phyloP scores from a whole-genome alignment of 306 rosid genomes.

The Sophora flavescens region DNA sequence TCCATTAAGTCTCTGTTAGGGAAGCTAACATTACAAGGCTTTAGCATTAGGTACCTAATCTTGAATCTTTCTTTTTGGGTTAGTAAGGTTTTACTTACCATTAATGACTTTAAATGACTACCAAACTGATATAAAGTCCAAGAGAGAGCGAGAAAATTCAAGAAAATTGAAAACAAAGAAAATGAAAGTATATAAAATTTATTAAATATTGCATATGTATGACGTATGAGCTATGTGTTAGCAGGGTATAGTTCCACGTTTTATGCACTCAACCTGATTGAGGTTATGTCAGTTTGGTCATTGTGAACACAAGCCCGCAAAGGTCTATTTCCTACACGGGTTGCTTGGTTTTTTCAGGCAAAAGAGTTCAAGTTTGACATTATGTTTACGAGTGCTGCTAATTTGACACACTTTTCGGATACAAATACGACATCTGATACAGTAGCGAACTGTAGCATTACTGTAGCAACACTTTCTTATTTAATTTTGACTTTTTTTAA shows the following conservation, averaged over 20 bases:
- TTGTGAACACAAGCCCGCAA: slow-evolving; percentile 39
- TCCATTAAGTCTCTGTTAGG: slow-evolving; percentile 68
- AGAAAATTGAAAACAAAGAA: slow-evolving; percentile 6
- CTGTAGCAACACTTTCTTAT: too few species aligned
- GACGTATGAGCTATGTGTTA: slow-evolving; percentile 60
- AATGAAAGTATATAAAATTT: not conserved
- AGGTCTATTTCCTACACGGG: slow-evolving; percentile 40
- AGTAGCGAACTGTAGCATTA: too few species aligned
- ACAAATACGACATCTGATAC: too few species aligned
- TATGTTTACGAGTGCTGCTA: too few species aligned
- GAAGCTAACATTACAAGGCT: slow-evolving; percentile 70
- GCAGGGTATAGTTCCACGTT: slow-evolving; percentile 7
- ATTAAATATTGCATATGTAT: slow-evolving; percentile 54
- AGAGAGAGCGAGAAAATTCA: slow-evolving; percentile 21
- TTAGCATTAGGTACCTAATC: slow-evolving; percentile 67
- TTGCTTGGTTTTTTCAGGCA: slow-evolving; percentile 46
- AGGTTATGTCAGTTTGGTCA: slow-evolving; percentile 33
- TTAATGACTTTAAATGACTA: slow-evolving; percentile 65
- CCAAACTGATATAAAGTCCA: slow-evolving; percentile 52
- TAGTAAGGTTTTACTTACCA: slow-evolving; percentile 73
- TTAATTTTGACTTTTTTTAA: too few species aligned
- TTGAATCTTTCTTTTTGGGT: slow-evolving; percentile 65
- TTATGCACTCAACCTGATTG: not conserved
- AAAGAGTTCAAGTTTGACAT: slow-evolving; percentile 43
- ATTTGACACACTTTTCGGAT: too few species aligned